Percentiles rank a stretch among this genome's conserved stretches.
phyloP scores from a whole-genome alignment of 192 early-diverging fungal species.

The Phycomyces blakesleeanus region DNA sequence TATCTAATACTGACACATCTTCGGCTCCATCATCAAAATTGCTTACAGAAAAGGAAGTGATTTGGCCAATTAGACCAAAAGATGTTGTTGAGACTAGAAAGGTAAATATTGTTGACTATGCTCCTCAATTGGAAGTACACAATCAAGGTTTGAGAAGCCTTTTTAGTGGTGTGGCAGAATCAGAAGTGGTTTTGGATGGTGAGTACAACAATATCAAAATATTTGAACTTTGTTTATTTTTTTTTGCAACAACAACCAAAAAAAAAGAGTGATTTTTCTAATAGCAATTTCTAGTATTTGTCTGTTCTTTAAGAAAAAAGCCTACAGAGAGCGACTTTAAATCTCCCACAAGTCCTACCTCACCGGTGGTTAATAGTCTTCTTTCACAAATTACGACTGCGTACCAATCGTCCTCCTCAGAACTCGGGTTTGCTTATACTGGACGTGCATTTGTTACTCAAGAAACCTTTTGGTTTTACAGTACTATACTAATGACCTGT shows the following conservation, averaged over 20 bases:
- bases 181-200: constrained; percentile 35
- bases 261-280: too few relatives aligned
- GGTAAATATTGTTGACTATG: constrained; percentile 13
- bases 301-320: constrained; percentile 6
- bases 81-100: constrained; percentile 6
- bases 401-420: constrained; percentile 4
- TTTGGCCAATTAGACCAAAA: constrained; percentile 25
- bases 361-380: background rate
- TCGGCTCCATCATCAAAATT: background rate
- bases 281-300: constrained; percentile 1
- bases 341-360: background rate
- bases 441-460: constrained; percentile 61
- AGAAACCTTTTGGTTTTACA: constrained; percentile 59
- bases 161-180: constrained; percentile 19
- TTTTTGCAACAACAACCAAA: too few relatives aligned
- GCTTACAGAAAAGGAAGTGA: background rate
- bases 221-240: too few relatives aligned
- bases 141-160: constrained; percentile 30
- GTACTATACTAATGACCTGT: constrained; percentile 57
- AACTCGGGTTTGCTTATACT: constrained; percentile 37
- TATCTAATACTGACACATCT: background rate
- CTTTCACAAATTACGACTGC: background rate
- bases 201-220: too few relatives aligned
- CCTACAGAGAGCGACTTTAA: constrained; percentile 3
- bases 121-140: constrained; percentile 8